Percentiles rank a stretch among this genome's conserved stretches.
These are phyloP conservation scores for Beauveria pseudobassiana DNA, from an alignment of 2,329 filamentous ascomycete genomes.

Conservation along the genomic window DNA sequence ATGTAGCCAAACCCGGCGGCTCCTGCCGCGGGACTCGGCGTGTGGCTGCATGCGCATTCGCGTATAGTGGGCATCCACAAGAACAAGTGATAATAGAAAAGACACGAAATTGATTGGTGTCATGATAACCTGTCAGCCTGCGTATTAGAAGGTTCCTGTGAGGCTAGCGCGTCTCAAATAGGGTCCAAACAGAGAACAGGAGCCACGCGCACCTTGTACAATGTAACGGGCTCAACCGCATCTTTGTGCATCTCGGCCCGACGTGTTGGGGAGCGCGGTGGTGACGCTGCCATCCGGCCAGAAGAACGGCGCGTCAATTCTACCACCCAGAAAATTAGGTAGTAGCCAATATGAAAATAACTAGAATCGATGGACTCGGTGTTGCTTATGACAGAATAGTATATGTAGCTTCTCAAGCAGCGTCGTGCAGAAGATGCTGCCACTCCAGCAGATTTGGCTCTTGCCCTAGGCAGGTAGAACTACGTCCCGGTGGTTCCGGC, in stretches of 20 bases:
- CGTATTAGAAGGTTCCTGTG: not conserved
- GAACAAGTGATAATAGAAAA: conserved; percentile 56
- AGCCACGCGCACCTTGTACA: conserved; percentile 1
- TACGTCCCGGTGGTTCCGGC: too few species aligned
- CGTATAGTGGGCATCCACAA: conserved; percentile 53
- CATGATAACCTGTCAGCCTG: conserved; percentile 37
- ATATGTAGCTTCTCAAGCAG: too few species aligned
- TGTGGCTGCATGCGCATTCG: conserved; percentile 37
- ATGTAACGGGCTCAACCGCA: not conserved
- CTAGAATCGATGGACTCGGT: too few species aligned
- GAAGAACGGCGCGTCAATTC: too few species aligned
- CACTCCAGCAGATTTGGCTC: too few species aligned
- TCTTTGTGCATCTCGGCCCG: not conserved
- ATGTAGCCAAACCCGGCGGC: too few species aligned
- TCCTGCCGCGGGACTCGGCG: conserved; percentile 24
- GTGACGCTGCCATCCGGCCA: not conserved
- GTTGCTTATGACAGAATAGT: too few species aligned
- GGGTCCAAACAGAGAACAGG: not conserved
- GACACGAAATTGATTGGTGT: conserved; percentile 57
- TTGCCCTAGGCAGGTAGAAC: too few species aligned
- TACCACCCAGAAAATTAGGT: too few species aligned
- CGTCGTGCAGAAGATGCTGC: too few species aligned
- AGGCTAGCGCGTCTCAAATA: not conserved
- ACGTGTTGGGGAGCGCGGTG: not conserved
- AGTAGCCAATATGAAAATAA: too few species aligned